phyloP scores from a whole-genome alignment of 768 basidiomycete species.

The Mycena epipterygia region DNA sequence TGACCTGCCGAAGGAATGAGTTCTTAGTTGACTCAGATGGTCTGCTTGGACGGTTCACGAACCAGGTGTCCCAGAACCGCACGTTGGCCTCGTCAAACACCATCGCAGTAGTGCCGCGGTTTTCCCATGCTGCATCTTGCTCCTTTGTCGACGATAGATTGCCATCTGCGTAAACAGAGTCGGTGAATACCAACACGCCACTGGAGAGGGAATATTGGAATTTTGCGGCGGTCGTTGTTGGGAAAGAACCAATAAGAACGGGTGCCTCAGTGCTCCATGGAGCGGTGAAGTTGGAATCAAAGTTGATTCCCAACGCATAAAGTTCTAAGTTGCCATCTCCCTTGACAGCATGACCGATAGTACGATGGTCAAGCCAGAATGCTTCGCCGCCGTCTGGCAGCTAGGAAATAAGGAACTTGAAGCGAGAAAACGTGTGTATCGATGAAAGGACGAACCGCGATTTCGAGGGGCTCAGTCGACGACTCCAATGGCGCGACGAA shows the following conservation, averaged over 20 bases:
- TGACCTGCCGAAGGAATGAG: no score
- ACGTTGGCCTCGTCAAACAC: slow-evolving; percentile 77
- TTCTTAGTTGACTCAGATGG: slow-evolving; percentile 40
- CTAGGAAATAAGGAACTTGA: slow-evolving; percentile 38
- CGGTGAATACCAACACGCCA: slow-evolving; percentile 84
- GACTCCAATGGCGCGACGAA: slow-evolving; percentile 72
- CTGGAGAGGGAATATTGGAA: slow-evolving; percentile 76
- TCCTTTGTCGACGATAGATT: slow-evolving; percentile 76
- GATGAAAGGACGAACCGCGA: slow-evolving; percentile 52
- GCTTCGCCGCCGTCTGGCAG: slow-evolving; percentile 71
- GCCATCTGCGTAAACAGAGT: slow-evolving; percentile 83
- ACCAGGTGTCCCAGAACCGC: slow-evolving; percentile 77
- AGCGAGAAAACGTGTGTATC: not conserved
- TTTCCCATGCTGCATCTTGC: slow-evolving; percentile 80
- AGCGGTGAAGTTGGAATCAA: slow-evolving; percentile 46
- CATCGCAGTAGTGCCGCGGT: slow-evolving; percentile 78
- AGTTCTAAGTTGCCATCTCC: slow-evolving; percentile 68
- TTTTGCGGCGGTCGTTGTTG: slow-evolving; percentile 75
- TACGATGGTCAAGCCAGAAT: slow-evolving; percentile 82
- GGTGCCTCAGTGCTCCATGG: slow-evolving; percentile 55
- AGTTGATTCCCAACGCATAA: slow-evolving; percentile 69
- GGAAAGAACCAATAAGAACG: slow-evolving; percentile 72
- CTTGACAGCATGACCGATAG: slow-evolving; percentile 73
- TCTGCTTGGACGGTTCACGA: no score
- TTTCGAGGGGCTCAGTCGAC: slow-evolving; percentile 61